Evolutionary conservation across 768 basidiomycete species (phyloP).

Genomic region (Agaricus sinodeliciosus): DNA sequence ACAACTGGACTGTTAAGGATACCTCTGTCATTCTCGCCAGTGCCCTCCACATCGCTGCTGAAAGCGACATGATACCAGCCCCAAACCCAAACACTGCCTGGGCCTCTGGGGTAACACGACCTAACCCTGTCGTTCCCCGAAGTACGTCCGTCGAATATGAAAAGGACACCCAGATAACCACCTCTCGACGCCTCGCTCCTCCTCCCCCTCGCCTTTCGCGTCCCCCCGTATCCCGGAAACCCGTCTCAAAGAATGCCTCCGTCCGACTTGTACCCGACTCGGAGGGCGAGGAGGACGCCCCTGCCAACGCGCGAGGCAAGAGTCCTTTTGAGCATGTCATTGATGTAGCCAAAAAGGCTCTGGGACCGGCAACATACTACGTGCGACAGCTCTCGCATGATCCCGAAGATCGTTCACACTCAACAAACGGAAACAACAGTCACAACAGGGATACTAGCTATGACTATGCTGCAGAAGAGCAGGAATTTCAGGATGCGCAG

Average conservation of each 20-base stretch:
- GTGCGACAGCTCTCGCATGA: slow-evolving; percentile 57
- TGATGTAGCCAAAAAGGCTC: slow-evolving; percentile 46
- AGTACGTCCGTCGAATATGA: slow-evolving; percentile 82
- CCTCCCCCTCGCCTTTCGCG: slow-evolving; percentile 38
- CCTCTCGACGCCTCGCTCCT: slow-evolving; percentile 50
- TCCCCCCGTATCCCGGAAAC: slow-evolving; percentile 28
- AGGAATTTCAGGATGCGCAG: slow-evolving; percentile 42
- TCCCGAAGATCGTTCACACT: slow-evolving; percentile 33
- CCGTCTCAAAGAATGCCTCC: slow-evolving; percentile 51
- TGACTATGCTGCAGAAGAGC: slow-evolving; percentile 75
- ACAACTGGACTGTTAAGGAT: slow-evolving; percentile 70
- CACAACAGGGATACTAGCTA: slow-evolving; percentile 47
- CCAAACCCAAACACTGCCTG: slow-evolving; percentile 55
- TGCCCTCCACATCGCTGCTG: slow-evolving; percentile 67
- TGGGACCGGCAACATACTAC: slow-evolving; percentile 55
- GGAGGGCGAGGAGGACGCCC: slow-evolving; percentile 45
- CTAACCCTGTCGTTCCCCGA: slow-evolving; percentile 45
- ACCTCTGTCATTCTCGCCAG: slow-evolving; percentile 84
- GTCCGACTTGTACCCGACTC: slow-evolving; percentile 60
- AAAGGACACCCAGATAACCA: slow-evolving; percentile 49
- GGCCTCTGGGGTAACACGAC: slow-evolving; percentile 50
- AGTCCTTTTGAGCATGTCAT: slow-evolving; percentile 62
- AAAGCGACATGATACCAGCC: slow-evolving; percentile 26
- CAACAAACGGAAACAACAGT: slow-evolving; percentile 18
- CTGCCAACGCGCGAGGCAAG: slow-evolving; percentile 45